These are phyloP conservation scores for Bipolaris gigantea DNA, from an alignment of 2,329 filamentous ascomycete species.

Conservation along the genomic window DNA sequence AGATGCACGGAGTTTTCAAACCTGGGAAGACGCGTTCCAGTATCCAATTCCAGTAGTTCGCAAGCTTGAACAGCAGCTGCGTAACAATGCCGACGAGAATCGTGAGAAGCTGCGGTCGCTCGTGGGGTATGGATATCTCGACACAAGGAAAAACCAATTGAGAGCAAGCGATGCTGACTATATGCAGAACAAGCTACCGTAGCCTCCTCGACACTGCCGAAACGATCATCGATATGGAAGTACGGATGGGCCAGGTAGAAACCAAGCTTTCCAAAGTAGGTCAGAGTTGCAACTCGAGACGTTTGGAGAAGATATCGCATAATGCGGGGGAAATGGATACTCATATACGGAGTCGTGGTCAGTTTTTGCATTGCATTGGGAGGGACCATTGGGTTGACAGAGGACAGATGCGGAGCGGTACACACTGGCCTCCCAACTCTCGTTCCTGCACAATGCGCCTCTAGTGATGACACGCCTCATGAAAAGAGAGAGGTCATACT, in stretches of 20 bases:
- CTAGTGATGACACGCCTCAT: conserved; percentile 57
- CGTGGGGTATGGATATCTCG: conserved; percentile 57
- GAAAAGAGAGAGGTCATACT: conserved; percentile 53
- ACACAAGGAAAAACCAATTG: background rate
- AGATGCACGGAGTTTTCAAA: conserved; percentile 58
- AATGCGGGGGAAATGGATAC: conserved; percentile 58
- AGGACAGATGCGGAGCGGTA: conserved; percentile 48
- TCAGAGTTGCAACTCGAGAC: conserved; percentile 71
- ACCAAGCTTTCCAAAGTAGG: conserved; percentile 71
- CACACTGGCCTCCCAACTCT: conserved; percentile 59
- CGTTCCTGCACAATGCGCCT: conserved; percentile 60
- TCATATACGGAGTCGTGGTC: conserved; percentile 46
- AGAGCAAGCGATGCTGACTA: conserved; percentile 6
- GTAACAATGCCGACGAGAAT: conserved; percentile 63
- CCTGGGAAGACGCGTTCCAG: conserved; percentile 70
- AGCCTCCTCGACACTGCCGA: conserved; percentile 90
- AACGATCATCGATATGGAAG: conserved; percentile 87
- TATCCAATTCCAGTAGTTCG: conserved; percentile 65
- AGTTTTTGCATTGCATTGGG: conserved; percentile 19
- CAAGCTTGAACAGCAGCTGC: conserved; percentile 65
- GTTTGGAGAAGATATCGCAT: conserved; percentile 66
- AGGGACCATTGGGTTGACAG: conserved; percentile 20
- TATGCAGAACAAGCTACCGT: conserved; percentile 69
- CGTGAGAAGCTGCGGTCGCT: conserved; percentile 67
- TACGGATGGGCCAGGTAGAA: conserved; percentile 75